Evolutionary conservation across 371 early-diverging fungal genomes (phyloP).

Genomic region (Rhizopus stolonifer): DNA sequence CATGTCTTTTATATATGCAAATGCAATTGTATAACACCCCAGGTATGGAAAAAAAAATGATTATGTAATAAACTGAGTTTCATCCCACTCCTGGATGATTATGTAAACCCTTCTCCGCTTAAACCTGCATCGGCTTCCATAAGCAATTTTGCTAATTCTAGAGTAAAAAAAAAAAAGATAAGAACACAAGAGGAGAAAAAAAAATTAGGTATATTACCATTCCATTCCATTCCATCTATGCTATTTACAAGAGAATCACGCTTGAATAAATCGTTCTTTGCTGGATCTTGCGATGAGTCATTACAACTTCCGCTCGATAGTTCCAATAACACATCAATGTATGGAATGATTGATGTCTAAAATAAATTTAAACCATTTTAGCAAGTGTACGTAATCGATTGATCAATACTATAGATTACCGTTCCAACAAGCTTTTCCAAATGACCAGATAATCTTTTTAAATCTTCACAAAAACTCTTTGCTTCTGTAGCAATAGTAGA

Average conservation of each 20-base stretch:
- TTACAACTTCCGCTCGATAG: constrained; percentile 1
- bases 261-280: background rate
- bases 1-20: background rate
- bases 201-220: constrained; percentile 18
- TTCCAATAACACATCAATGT: constrained; percentile 20
- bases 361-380: background rate
- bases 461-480: constrained; percentile 10
- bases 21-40: background rate
- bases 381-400: too few relatives aligned
- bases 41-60: constrained; percentile 4
- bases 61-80: constrained; percentile 24
- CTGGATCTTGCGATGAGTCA: background rate
- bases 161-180: background rate
- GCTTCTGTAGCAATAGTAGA: constrained; percentile 18
- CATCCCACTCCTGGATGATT: constrained; percentile 4
- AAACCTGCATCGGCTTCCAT: constrained; percentile 21
- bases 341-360: constrained; percentile 28
- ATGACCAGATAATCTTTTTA: constrained; percentile 9
- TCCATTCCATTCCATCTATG: constrained; percentile 33
- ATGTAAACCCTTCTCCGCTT: constrained; percentile 6
- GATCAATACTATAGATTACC: background rate
- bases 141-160: constrained; percentile 27
- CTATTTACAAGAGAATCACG: background rate
- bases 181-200: constrained; percentile 1
- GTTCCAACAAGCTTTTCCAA: background rate